Evolutionary conservation across 2,329 filamentous ascomycete genomes (phyloP), one percentile per base, ranked within the genome.

Genomic region (Elsinoe necatrix): DNA sequence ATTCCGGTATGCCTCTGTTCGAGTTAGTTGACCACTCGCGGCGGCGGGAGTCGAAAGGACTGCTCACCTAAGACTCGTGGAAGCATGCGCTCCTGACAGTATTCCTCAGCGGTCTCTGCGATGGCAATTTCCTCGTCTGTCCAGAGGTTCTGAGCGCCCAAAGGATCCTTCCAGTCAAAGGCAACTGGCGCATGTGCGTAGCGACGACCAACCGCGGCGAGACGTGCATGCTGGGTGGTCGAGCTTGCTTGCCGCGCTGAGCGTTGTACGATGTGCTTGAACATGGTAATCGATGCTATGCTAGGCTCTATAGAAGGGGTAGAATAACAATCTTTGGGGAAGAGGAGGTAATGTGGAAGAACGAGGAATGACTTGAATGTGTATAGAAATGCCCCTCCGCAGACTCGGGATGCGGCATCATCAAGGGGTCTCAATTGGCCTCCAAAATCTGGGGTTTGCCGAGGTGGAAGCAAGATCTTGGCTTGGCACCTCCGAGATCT

Each of bases 131-230:
- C 93, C 59, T 98, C 93, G 62, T 95, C 88, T 0, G 90, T 95
- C 66, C 90, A 80, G 43, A 95, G 74, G 66, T 83, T 86, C 65
- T 83, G 84, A 34, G 85, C 78, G 23, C 79, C 80, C 58, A 98
- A 77, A 18, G 93, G 91, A 68, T 98, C 93, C 69, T 93, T 81
- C 92, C 93, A 98, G 70, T 95, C 84, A 71, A 96, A 97, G 3
- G 70, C 56, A 23, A 70, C 70, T 27, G 74, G 72, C 31, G 75
- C 65, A 60, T 71, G 72, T 14, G 72, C 66, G 66, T 72, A 65
- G 45, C 74, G 72, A 54, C 68, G 72, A 55, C 62, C 61, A 43
- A 64, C 65, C 58, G 55, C 59, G 57, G 61, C 50, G 65, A 65
- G 59, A 60, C 63, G 61, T 64, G 68, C 48, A 60, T 58, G 50